A percentile compares a stretch with the other conserved stretches of the same genome.
These are phyloP conservation scores for Wickerhamomyces strasburgensis DNA, from an alignment of 805 yeast species.

Conservation along the genomic window DNA sequence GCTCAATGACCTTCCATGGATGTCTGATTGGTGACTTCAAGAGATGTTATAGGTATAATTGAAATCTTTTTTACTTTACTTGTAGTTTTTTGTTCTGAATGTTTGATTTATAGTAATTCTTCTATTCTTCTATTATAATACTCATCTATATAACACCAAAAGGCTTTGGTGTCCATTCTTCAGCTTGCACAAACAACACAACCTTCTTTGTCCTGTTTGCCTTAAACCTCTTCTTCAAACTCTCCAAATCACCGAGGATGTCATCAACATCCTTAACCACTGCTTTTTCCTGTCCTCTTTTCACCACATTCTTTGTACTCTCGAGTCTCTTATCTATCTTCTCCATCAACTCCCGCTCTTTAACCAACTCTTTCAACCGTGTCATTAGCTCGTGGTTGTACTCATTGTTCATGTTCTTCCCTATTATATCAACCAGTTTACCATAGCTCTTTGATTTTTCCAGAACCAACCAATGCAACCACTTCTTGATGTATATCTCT, in stretches of 20 bases:
- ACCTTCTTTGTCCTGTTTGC: constrained; percentile 2
- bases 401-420: constrained; percentile 10
- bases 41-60: too few species aligned
- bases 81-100: too few species aligned
- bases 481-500: constrained; percentile 6
- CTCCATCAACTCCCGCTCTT: not conserved
- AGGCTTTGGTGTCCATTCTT: constrained; percentile 49
- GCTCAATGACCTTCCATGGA: constrained; percentile 86
- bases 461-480: constrained; percentile 16
- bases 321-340: not conserved
- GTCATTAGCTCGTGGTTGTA: constrained; percentile 8
- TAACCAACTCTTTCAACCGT: constrained; percentile 1
- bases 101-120: too few species aligned
- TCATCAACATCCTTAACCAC: constrained; percentile 16
- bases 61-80: constrained; percentile 6
- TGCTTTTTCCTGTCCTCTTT: constrained; percentile 2
- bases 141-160: constrained; percentile 42
- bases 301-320: not conserved
- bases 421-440: constrained; percentile 12
- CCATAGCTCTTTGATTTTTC: constrained; percentile 4
- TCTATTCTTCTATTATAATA: too few species aligned
- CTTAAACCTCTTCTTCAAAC: constrained; percentile 22
- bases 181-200: constrained; percentile 15
- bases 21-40: constrained; percentile 60
- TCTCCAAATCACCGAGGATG: constrained; percentile 27